Evolutionary conservation across 2,329 filamentous ascomycete species (phyloP), one percentile per base, ranked within the genome.

Genomic region (Aspergillus vadensis): DNA sequence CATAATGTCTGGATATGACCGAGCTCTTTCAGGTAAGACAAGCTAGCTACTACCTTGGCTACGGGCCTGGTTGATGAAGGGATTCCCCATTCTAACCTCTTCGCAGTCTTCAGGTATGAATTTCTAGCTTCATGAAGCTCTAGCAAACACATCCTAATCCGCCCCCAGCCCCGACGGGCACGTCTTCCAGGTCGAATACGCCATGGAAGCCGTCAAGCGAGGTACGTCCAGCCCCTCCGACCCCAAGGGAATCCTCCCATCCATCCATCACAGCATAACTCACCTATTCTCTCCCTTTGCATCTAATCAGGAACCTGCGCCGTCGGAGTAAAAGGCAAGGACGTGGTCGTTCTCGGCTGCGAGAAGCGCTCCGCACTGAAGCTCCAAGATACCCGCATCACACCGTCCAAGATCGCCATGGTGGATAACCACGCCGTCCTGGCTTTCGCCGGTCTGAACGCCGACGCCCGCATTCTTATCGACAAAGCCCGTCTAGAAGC

Each of bases 331-430:
- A 99, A 99, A 83, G 95, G 95, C 72, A 85, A 86, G 71, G 91
- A 96, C 77, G 91, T 98, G 66, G 95, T 99, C 38, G 95, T 99
- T 30, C 85, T 99, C 53, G 95, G 95, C 72, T 99, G 95, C 80
- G 95, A 99, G 83, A 99, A 99, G 86, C 88, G 94, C 71, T 98
- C 95, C 56, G 95, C 95, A 36, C 97, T 99, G 91, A 99, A 99
- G 83, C 88, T 99, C 63, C 95, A 99, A 85, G 95, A 99, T 80
- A 99, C 96, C 60, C 90, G 95, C 77, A 99, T 99, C 80, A 99
- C 95, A 30, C 95, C 95, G 12, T 98, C 95, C 70, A 99, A 99
- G 85, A 97, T 99, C 79, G 92, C 93, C 71, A 87, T 97, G 67
- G 87, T 99, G 74, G 95, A 99, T 79, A 91, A 88, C 74, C 95